Evolutionary conservation across 192 early-diverging fungal species (phyloP).

Genomic region (Rhizophagus clarus): DNA sequence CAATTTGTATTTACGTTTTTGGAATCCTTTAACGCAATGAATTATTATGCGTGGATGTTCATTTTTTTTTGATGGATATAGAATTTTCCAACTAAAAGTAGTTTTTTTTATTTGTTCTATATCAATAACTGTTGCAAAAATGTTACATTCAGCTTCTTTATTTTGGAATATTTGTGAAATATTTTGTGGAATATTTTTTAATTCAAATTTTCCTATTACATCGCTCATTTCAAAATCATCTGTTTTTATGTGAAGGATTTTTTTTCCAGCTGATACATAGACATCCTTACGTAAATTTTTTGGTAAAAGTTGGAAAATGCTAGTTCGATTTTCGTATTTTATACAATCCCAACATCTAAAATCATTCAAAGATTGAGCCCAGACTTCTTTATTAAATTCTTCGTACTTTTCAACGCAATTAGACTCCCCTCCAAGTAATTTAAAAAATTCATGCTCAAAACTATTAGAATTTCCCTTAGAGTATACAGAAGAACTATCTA

Average conservation of each 20-base stretch:
- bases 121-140: background rate
- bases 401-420: background rate
- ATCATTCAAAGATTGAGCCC: background rate
- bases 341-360: background rate
- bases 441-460: background rate
- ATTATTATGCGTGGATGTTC: background rate
- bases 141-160: background rate
- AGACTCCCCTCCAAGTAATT: background rate
- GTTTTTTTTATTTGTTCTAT: background rate
- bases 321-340: background rate
- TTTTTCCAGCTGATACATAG: background rate
- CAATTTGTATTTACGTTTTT: background rate
- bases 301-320: background rate
- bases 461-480: background rate
- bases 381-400: background rate
- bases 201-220: background rate
- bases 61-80: background rate
- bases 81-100: background rate
- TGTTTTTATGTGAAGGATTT: background rate
- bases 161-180: background rate
- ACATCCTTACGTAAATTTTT: background rate
- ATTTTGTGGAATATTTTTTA: background rate
- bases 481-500: background rate
- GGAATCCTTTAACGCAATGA: background rate
- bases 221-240: background rate